Percentiles rank a stretch among this genome's conserved stretches.
Conservation (phyloP, 208 protist genomes). For the Herpetomonas samuelpessoai region DNA sequence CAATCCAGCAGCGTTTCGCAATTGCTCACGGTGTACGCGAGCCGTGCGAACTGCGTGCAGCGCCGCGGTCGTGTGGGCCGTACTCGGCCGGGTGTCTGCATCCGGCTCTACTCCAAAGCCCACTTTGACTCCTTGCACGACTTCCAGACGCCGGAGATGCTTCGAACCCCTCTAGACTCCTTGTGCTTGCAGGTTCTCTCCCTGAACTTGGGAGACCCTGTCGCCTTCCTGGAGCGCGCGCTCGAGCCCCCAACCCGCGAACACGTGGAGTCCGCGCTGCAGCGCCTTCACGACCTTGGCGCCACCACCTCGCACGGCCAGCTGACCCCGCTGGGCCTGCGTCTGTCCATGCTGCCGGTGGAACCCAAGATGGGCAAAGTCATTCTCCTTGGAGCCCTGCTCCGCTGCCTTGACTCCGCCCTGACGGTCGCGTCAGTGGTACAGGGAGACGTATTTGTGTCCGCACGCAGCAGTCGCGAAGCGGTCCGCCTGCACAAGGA, state of each 20-base stretch:
- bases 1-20: conserved; percentile 50
- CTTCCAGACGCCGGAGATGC: conserved; percentile 94
- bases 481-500: conserved; percentile 68
- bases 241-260: conserved; percentile 68
- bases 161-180: conserved; percentile 91
- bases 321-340: conserved; percentile 86
- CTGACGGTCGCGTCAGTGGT: conserved; percentile 91
- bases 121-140: conserved; percentile 79
- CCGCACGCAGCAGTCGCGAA: conserved; percentile 42
- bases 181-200: conserved; percentile 87
- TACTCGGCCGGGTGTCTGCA: conserved; percentile 92
- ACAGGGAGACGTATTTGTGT: conserved; percentile 59
- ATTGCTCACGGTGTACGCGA: conserved; percentile 81
- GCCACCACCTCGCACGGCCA: conserved; percentile 67
- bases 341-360: conserved; percentile 78
- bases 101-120: conserved; percentile 88
- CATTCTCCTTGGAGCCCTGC: conserved; percentile 87
- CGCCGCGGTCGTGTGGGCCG: conserved; percentile 93
- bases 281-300: conserved; percentile 71
- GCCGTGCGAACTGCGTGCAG: conserved; percentile 91
- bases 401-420: conserved; percentile 92
- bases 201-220: conserved; percentile 60
- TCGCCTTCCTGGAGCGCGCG: conserved; percentile 65
- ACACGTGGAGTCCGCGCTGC: conserved; percentile 57
- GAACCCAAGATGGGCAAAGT: conserved; percentile 86